Conservation (phyloP, 2,329 filamentous ascomycete genomes). For the Ophiostoma fasciatum region DNA sequence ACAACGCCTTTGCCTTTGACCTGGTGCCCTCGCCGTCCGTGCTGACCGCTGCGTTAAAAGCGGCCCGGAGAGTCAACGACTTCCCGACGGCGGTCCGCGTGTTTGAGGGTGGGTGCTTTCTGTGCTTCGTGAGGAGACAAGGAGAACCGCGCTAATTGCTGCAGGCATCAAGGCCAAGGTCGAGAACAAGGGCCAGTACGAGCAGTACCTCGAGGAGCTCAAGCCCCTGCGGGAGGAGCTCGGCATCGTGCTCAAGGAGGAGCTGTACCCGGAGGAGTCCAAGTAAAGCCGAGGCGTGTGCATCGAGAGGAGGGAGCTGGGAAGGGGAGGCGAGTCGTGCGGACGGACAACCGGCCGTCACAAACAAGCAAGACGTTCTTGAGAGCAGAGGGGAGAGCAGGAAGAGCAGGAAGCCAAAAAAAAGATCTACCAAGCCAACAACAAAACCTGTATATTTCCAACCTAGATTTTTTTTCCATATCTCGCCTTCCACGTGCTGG, state of each 20-base stretch:
- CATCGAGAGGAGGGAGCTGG: neutral
- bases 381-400: neutral
- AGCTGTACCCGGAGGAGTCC: constrained; percentile 54
- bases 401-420: neutral
- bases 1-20: constrained; percentile 99
- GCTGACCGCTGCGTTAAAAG: constrained; percentile 79
- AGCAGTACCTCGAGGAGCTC: constrained; percentile 89
- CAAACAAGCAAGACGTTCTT: neutral
- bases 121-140: too few species aligned
- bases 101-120: constrained; percentile 71
- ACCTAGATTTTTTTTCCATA: neutral
- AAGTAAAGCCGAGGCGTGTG: neutral
- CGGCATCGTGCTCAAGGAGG: constrained; percentile 80
- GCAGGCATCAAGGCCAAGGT: constrained; percentile 97
- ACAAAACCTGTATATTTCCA: neutral
- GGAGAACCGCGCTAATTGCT: too few species aligned
- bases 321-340: neutral
- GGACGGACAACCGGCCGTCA: neutral
- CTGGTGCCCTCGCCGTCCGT: constrained; percentile 90
- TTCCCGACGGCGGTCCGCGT: constrained; percentile 95
- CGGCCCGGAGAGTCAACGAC: constrained; percentile 93
- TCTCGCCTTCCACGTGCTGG: too few species aligned
- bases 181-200: constrained; percentile 94
- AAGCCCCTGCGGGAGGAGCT: constrained; percentile 88
- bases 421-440: neutral